Evolutionary conservation across 2,329 filamentous ascomycete species (phyloP).

Genomic region (Aspergillus jensenii): DNA sequence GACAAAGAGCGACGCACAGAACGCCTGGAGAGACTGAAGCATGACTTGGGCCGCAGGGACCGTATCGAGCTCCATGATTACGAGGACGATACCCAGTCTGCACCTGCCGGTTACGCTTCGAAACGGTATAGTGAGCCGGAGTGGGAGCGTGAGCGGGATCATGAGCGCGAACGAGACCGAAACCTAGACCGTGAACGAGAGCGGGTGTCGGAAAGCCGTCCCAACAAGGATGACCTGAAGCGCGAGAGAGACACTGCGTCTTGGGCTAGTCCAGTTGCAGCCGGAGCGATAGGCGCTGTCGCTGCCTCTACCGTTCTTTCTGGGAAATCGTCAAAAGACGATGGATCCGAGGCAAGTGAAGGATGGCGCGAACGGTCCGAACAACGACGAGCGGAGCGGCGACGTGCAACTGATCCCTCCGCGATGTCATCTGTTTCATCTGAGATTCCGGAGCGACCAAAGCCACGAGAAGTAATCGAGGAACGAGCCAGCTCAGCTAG

Average conservation of each 20-base stretch:
- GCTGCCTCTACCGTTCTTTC: slow-evolving; percentile 46
- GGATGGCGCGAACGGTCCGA: slow-evolving; percentile 38
- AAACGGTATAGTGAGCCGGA: slow-evolving; percentile 20
- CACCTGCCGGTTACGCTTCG: slow-evolving; percentile 17
- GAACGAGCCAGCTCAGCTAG: slow-evolving; percentile 17
- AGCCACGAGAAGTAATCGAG: slow-evolving; percentile 16
- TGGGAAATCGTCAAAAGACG: slow-evolving; percentile 28
- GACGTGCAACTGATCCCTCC: slow-evolving; percentile 24
- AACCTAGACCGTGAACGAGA: slow-evolving; percentile 13
- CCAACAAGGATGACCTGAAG: neutral
- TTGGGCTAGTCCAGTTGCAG: slow-evolving; percentile 44
- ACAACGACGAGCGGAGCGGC: slow-evolving; percentile 41
- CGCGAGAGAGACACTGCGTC: slow-evolving; percentile 33
- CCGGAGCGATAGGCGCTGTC: slow-evolving; percentile 51
- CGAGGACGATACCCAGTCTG: slow-evolving; percentile 24
- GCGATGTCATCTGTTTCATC: slow-evolving; percentile 22
- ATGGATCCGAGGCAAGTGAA: slow-evolving; percentile 29
- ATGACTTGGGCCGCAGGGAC: slow-evolving; percentile 21
- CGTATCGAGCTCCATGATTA: slow-evolving; percentile 28
- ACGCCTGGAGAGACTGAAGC: slow-evolving; percentile 24
- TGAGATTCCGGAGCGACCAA: slow-evolving; percentile 24
- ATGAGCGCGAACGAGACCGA: neutral
- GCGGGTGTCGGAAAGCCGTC: neutral
- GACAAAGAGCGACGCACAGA: slow-evolving; percentile 46
- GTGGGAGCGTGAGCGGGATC: neutral